Base-by-base conservation (phyloP, 2,329 filamentous ascomycete genomes). In the Penicillium olsonii region DNA sequence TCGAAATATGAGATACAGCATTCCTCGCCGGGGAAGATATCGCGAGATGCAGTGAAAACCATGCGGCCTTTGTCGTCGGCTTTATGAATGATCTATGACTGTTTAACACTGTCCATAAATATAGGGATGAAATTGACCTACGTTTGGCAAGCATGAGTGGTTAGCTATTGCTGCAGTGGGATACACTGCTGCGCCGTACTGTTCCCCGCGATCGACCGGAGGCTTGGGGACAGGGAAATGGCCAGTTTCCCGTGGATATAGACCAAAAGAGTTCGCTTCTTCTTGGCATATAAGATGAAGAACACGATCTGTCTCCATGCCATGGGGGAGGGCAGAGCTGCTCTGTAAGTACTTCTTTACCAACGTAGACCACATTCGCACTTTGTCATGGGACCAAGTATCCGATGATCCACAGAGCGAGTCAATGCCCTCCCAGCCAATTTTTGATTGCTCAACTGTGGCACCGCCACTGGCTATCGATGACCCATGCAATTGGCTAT, bases 1-100 rank as follows among this genome's bases (percentile, higher is more conserved):
- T 68, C 65, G 34, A 68, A 68, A 29, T 68, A 68, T 0, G 66
- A 61, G 26, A 68, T 68, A 33, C 65, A 68, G 42, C 66, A 68
- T 53, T 68, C 66, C 27, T 68, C 63, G 1, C 61, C 66, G 0
- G 60, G 39, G 1, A 50, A 42, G 17, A 68, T 68, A 15, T 68
- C 63, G 8, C 56, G 50, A 10, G 59, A 57, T 0, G 65, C 60
- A 2, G 62, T 64, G 19, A 67, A 68, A 1, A 68, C 57, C 66
- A 68, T 68, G 0, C 57, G 61, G 5, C 63, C 60, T 15, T 59
- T 38, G 3, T 56, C 44, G 26, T 68, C 64, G 1, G 66, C 64
- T 43, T 67, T 68, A 40, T 68, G 66, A 10, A 55, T 61, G 5
- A 68, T 60, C 65, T 67, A 22, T 1, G 7, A 0, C 7, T 0